Evolutionary conservation across 1,139 yeast genomes (phyloP).

Genomic region (Candida smagusa): DNA sequence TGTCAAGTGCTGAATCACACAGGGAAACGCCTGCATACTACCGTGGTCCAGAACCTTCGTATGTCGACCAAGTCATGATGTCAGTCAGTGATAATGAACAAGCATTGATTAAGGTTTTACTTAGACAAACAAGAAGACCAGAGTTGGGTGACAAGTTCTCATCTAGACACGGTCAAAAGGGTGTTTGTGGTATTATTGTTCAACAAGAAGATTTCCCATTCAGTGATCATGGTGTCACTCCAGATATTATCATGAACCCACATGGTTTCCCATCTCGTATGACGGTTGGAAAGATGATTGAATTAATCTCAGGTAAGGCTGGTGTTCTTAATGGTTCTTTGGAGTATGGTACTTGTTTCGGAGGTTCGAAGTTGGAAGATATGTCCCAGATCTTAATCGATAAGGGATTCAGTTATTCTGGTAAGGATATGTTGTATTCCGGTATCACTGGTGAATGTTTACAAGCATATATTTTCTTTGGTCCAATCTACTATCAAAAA

Average conservation of each 20-base stretch:
- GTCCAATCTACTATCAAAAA: slow-evolving; percentile 96
- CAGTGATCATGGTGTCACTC: slow-evolving; percentile 82
- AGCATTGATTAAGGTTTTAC: slow-evolving; percentile 83
- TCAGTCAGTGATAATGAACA: slow-evolving; percentile 94
- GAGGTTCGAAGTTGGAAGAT: slow-evolving; percentile 92
- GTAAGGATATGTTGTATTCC: slow-evolving; percentile 96
- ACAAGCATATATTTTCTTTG: slow-evolving; percentile 96
- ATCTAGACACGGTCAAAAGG: slow-evolving; percentile 97
- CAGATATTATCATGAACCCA: slow-evolving; percentile 97
- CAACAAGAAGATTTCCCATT: slow-evolving; percentile 96
- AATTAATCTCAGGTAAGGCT: slow-evolving; percentile 93
- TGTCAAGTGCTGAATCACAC: slow-evolving; percentile 50
- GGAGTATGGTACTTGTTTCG: slow-evolving; percentile 97
- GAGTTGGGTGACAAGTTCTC: slow-evolving; percentile 97
- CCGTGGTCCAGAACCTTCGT: slow-evolving; percentile 93
- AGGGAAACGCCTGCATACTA: slow-evolving; percentile 90
- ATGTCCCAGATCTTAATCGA: slow-evolving; percentile 93
- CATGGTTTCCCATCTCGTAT: slow-evolving; percentile 99
- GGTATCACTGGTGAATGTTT: slow-evolving; percentile 97
- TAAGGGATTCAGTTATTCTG: slow-evolving; percentile 90
- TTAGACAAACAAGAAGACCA: slow-evolving; percentile 96
- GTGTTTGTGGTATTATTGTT: slow-evolving; percentile 97
- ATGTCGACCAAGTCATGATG: slow-evolving; percentile 97
- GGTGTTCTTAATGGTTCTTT: slow-evolving; percentile 90
- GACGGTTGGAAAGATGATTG: slow-evolving; percentile 99